Evolutionary conservation across 164 flowering plant species (phyloP).

Genomic region (Stephania yunnanensis): DNA sequence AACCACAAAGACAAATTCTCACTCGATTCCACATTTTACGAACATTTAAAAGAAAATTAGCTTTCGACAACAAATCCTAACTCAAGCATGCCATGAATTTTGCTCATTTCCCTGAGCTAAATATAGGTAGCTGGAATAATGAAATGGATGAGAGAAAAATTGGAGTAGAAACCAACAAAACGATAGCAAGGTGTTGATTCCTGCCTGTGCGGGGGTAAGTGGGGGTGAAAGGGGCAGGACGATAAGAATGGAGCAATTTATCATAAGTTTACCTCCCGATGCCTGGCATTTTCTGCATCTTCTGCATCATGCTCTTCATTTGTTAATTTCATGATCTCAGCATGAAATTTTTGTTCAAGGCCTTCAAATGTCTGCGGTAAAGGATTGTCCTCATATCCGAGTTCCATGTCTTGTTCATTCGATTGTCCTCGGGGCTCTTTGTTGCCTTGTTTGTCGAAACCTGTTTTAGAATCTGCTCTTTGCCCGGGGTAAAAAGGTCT

Average conservation of each 20-base stretch:
- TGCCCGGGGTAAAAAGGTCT: constrained; percentile 43
- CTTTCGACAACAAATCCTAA: no score
- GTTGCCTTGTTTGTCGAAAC: constrained; percentile 34
- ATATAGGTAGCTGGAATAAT: no score
- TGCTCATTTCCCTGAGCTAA: not conserved
- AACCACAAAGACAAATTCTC: no score
- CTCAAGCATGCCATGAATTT: no score
- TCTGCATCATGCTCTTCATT: constrained; percentile 67
- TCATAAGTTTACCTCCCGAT: constrained; percentile 50
- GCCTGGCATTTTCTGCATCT: constrained; percentile 67
- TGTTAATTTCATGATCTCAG: constrained; percentile 45
- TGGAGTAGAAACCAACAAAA: no score
- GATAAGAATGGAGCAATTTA: not conserved
- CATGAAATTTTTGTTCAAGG: constrained; percentile 51
- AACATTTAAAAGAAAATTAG: no score
- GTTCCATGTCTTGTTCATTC: constrained; percentile 48
- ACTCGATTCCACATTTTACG: no score
- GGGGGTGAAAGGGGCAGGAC: not conserved
- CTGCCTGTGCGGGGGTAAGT: no score
- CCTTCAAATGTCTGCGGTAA: constrained; percentile 41
- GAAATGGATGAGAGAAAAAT: no score
- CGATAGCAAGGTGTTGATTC: no score
- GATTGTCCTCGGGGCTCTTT: constrained; percentile 34
- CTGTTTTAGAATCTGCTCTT: constrained; percentile 34
- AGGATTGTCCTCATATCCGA: constrained; percentile 43